A percentile compares a stretch with the other conserved stretches of the same genome.
Evolutionary conservation across 2,329 filamentous ascomycete species (phyloP).

Genomic region (Xylaria sp.): DNA sequence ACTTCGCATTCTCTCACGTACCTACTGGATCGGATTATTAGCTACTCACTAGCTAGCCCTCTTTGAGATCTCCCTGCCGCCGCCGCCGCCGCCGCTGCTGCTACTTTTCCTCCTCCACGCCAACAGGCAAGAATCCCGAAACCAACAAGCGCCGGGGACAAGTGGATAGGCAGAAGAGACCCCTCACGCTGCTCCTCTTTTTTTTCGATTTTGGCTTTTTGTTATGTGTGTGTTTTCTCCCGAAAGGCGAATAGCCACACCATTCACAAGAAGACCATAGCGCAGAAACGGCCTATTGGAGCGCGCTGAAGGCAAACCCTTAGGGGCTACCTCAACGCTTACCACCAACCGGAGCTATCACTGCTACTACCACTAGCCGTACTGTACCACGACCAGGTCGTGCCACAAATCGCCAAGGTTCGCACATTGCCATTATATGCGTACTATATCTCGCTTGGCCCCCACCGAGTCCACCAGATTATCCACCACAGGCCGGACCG

Average conservation of each 20-base stretch:
- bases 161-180: conserved; percentile 11
- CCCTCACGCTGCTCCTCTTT: conserved; percentile 22
- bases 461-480: conserved; percentile 31
- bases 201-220: conserved; percentile 3
- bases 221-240: conserved; percentile 4
- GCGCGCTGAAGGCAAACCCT: conserved; percentile 7
- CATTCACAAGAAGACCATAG: conserved; percentile 11
- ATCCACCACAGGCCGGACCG: conserved; percentile 27
- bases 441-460: conserved; percentile 20
- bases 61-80: conserved; percentile 7
- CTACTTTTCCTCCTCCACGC: background rate
- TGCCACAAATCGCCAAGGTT: conserved; percentile 20
- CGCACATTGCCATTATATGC: conserved; percentile 15
- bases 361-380: conserved; percentile 9
- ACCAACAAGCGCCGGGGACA: conserved; percentile 10
- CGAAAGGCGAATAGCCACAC: conserved; percentile 17
- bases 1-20: background rate
- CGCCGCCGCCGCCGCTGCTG: no score
- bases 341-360: conserved; percentile 16
- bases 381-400: background rate
- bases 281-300: conserved; percentile 23
- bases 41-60: background rate
- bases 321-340: background rate
- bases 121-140: background rate
- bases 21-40: background rate